These are phyloP conservation scores for Phoenix roebelenii DNA, from an alignment of 176 grass and related monocot genomes.

Conservation along the genomic window DNA sequence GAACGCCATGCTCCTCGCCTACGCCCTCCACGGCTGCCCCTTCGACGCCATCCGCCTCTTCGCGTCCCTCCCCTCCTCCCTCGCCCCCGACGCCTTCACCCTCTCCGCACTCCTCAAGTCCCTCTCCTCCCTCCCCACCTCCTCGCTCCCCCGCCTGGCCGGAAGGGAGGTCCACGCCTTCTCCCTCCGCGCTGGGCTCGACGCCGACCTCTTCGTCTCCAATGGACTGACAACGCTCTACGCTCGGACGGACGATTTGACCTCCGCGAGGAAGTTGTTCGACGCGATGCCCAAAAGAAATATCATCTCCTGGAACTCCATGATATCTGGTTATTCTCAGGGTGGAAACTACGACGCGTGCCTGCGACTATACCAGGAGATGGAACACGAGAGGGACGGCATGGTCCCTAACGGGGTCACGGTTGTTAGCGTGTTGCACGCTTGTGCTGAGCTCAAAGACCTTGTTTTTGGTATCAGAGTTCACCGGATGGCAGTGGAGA, in stretches of 20 bases:
- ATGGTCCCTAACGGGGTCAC: slow-evolving; percentile 30
- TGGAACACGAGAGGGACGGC: slow-evolving; percentile 7
- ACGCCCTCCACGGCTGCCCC: slow-evolving; percentile 43
- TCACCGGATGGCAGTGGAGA: slow-evolving; percentile 31
- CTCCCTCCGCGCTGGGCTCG: slow-evolving; percentile 25
- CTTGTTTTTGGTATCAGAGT: slow-evolving; percentile 36
- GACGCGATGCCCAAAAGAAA: slow-evolving; percentile 40
- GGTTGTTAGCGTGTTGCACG: slow-evolving; percentile 34
- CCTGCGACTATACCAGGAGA: slow-evolving; percentile 34
- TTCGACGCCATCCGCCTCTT: slow-evolving; percentile 35
- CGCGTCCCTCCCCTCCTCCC: slow-evolving; percentile 19
- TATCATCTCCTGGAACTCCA: slow-evolving; percentile 54
- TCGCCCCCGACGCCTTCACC: slow-evolving; percentile 43
- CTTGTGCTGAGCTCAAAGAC: slow-evolving; percentile 52
- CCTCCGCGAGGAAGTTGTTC: slow-evolving; percentile 32
- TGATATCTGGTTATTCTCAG: slow-evolving; percentile 34
- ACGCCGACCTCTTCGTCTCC: slow-evolving; percentile 39
- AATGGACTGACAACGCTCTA: slow-evolving; percentile 49
- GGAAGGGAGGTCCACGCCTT: slow-evolving; percentile 34
- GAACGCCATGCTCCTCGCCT: slow-evolving; percentile 64
- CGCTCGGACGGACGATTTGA: slow-evolving; percentile 17
- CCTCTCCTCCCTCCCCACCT: slow-evolving; percentile 22
- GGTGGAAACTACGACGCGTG: slow-evolving; percentile 28
- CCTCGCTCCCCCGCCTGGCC: slow-evolving; percentile 12
- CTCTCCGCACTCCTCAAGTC: slow-evolving; percentile 59